A percentile compares a stretch with the other conserved stretches of the same genome.
phyloP scores from a whole-genome alignment of 495 filamentous ascomycete genomes.

The Neurospora sp. region DNA sequence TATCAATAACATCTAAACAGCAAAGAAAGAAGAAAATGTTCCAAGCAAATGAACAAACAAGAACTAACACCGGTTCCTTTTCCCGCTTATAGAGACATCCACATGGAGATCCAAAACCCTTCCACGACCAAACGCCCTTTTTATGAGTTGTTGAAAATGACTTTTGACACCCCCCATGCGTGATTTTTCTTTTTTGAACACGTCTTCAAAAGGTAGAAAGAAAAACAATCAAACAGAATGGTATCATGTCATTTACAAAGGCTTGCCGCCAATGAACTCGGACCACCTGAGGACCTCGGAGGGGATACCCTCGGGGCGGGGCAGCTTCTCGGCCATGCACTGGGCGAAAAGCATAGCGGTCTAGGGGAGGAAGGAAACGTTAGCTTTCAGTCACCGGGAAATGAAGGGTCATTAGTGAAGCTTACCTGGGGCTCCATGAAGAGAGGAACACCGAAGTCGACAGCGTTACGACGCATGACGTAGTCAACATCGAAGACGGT shows the following conservation, averaged over 20 bases:
- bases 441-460: conserved; percentile 93
- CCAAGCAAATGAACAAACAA: background rate
- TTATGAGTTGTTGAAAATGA: background rate
- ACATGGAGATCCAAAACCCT: background rate
- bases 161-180: background rate
- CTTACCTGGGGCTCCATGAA: conserved; percentile 99
- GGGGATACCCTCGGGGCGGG: conserved; percentile 70
- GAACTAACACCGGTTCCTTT: background rate
- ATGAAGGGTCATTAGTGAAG: conserved; percentile 3
- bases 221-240: conserved; percentile 3
- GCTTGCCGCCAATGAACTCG: conserved; percentile 85
- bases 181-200: conserved; percentile 2
- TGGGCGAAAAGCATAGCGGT: conserved; percentile 91
- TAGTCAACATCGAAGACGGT: conserved; percentile 88
- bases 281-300: conserved; percentile 88
- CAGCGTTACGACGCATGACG: conserved; percentile 95
- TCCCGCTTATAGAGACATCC: background rate
- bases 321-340: conserved; percentile 93
- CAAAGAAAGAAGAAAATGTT: conserved; percentile 1
- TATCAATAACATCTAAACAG: background rate
- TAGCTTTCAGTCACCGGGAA: conserved; percentile 12
- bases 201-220: background rate
- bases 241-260: conserved; percentile 48
- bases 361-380: conserved; percentile 33
- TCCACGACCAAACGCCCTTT: background rate